A percentile compares a stretch with the other conserved stretches of the same genome.
Evolutionary conservation across 148 eudicot genomes (phyloP).

Genomic region (Vaccinium corymbosum): DNA sequence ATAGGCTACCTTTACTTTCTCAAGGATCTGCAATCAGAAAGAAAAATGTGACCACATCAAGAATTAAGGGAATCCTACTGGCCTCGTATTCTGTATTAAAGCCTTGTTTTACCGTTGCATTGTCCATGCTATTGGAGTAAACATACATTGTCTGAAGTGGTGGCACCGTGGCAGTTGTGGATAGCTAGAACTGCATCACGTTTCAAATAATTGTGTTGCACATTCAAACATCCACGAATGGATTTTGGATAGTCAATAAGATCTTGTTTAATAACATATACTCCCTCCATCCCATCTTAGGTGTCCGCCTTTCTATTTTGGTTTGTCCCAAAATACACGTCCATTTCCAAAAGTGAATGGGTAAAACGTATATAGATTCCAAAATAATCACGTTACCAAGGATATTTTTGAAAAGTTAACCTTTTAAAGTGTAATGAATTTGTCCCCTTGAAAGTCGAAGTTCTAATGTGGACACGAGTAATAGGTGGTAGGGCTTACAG

Average conservation of each 20-base stretch:
- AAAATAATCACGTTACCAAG: background rate
- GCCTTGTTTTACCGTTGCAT: background rate
- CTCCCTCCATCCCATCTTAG: background rate
- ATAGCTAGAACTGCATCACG: background rate
- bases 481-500: background rate
- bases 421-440: background rate
- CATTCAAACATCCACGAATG: background rate
- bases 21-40: conserved; percentile 58
- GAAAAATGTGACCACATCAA: background rate
- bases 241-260: background rate
- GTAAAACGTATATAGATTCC: background rate
- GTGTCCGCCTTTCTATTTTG: background rate
- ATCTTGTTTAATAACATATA: background rate
- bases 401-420: background rate
- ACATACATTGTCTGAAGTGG: background rate
- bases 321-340: background rate
- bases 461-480: background rate
- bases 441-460: background rate
- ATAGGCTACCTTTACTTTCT: conserved; percentile 77
- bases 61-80: background rate
- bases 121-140: background rate
- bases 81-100: background rate
- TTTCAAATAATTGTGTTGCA: background rate
- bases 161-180: background rate
- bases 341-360: no score